These are phyloP conservation scores for Butyriboletus loyo DNA, from an alignment of 768 basidiomycete species.

Conservation along the genomic window DNA sequence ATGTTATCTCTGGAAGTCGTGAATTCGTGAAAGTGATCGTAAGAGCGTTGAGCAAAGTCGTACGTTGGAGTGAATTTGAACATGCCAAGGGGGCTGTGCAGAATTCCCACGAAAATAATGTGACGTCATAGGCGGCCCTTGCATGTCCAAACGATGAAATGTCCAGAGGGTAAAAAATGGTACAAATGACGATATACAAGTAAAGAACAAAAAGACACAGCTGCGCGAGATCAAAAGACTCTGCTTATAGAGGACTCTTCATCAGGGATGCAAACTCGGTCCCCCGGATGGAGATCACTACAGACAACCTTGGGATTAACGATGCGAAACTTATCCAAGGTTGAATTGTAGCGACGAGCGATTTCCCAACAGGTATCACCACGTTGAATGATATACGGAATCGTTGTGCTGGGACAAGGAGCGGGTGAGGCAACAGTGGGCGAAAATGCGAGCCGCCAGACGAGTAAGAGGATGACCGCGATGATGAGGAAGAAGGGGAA, in stretches of 20 bases:
- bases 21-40: constrained; percentile 27
- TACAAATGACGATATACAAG: constrained; percentile 21
- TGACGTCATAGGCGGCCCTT: constrained; percentile 19
- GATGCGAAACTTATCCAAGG: constrained; percentile 49
- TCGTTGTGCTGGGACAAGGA: constrained; percentile 36
- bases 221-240: constrained; percentile 18
- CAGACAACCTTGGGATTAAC: constrained; percentile 55
- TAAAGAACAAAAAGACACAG: neutral
- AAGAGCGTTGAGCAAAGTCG: neutral
- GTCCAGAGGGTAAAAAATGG: constrained; percentile 6
- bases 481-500: constrained; percentile 74
- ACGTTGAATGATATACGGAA: constrained; percentile 47
- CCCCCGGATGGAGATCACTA: constrained; percentile 57
- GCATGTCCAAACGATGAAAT: neutral
- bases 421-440: constrained; percentile 26
- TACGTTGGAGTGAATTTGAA: constrained; percentile 20
- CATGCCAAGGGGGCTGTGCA: constrained; percentile 23
- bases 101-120: constrained; percentile 7
- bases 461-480: constrained; percentile 56
- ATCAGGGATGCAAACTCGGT: constrained; percentile 56
- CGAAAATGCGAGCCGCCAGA: constrained; percentile 57
- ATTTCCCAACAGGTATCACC: constrained; percentile 71
- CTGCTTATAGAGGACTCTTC: constrained; percentile 34
- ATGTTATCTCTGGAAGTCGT: constrained; percentile 24
- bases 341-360: constrained; percentile 44